phyloP scores from a whole-genome alignment of 2,329 filamentous ascomycete species.

The Trichoderma simmonsii region DNA sequence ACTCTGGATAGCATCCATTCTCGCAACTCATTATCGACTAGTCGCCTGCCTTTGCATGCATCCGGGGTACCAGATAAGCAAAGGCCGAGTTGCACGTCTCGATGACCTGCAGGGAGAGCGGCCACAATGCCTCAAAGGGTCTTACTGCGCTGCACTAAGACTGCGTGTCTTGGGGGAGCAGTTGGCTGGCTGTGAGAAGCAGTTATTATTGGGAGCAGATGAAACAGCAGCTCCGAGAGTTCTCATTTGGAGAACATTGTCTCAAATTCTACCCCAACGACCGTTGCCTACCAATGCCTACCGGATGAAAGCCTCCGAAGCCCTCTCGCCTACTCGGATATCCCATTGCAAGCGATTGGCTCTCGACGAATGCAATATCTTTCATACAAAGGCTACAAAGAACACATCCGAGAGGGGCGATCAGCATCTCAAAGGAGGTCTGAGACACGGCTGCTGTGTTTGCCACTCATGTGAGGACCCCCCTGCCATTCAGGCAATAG shows the following conservation, averaged over 20 bases:
- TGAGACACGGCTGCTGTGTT: background rate
- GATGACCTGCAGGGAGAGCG: background rate
- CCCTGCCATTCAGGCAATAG: background rate
- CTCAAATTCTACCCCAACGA: background rate
- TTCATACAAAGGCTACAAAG: background rate
- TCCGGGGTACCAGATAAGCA: background rate
- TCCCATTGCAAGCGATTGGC: background rate
- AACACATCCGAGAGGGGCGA: too few relatives aligned
- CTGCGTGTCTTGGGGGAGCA: background rate
- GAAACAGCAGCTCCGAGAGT: background rate
- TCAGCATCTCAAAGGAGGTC: background rate
- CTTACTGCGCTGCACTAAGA: background rate
- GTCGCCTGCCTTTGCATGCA: background rate
- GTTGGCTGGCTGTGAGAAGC: background rate
- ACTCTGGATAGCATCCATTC: background rate
- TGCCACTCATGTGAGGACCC: background rate
- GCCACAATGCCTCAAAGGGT: background rate
- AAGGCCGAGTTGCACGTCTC: background rate
- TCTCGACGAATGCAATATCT: background rate
- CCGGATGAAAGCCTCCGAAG: background rate
- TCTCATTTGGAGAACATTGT: background rate
- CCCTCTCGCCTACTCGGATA: background rate
- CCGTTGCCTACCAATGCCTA: background rate
- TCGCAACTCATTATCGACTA: background rate
- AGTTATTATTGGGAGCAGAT: background rate